Evolutionary conservation across 2,329 filamentous ascomycete genomes (phyloP).

Genomic region (Pseudogymnoascus sp.): DNA sequence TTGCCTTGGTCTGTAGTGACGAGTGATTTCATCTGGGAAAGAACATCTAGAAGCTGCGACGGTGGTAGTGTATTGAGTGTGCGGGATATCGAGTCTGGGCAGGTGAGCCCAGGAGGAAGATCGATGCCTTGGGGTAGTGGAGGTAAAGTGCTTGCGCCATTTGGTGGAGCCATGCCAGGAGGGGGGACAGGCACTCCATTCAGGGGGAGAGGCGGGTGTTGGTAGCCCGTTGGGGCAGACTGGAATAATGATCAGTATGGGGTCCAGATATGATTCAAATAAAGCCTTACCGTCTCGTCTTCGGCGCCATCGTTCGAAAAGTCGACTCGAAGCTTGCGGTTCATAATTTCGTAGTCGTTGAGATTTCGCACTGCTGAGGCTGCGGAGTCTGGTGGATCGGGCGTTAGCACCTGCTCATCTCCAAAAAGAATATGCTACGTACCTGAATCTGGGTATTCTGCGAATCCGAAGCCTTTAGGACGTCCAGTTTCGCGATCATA

Average conservation of each 20-base stretch:
- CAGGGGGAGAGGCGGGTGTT: conserved; percentile 20
- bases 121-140: conserved; percentile 74
- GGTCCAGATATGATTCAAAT: background rate
- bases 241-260: conserved; percentile 13
- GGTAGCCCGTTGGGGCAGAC: conserved; percentile 31
- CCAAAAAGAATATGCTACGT: conserved; percentile 22
- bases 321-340: conserved; percentile 86
- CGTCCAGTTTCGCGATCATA: conserved; percentile 92
- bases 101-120: conserved; percentile 71
- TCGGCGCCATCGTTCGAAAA: conserved; percentile 82
- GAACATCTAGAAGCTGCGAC: conserved; percentile 82
- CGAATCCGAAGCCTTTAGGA: conserved; percentile 94
- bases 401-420: conserved; percentile 12
- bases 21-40: conserved; percentile 87
- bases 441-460: conserved; percentile 90
- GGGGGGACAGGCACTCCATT: conserved; percentile 30
- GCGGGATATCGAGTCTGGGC: conserved; percentile 83
- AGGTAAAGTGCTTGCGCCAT: conserved; percentile 50
- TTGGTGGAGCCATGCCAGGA: conserved; percentile 25
- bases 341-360: conserved; percentile 93
- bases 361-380: conserved; percentile 91
- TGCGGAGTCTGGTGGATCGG: conserved; percentile 51
- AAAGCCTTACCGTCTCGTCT: conserved; percentile 38
- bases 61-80: conserved; percentile 81
- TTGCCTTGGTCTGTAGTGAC: conserved; percentile 73